These are phyloP conservation scores for Stenocarpella maydis DNA, from an alignment of 2,329 filamentous ascomycete genomes.

Conservation along the genomic window DNA sequence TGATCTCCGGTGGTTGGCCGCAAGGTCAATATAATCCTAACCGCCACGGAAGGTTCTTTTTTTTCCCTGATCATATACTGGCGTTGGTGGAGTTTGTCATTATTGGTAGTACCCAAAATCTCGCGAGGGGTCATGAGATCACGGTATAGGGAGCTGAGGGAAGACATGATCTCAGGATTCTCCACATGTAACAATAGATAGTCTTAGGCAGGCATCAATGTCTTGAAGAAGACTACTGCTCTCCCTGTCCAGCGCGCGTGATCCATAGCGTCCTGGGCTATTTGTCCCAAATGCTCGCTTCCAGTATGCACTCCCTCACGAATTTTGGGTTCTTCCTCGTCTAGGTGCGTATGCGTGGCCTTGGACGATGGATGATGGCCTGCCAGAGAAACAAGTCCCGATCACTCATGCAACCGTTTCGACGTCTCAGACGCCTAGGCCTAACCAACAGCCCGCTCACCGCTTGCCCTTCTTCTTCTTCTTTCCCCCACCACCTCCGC, in stretches of 20 bases:
- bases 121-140: slow-evolving; percentile 34
- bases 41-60: slow-evolving; percentile 1
- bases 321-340: no score
- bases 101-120: slow-evolving; percentile 33
- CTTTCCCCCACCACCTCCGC: slow-evolving; percentile 65
- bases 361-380: neutral
- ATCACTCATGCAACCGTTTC: neutral
- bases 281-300: no score
- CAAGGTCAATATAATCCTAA: slow-evolving; percentile 20
- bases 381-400: neutral
- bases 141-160: slow-evolving; percentile 27
- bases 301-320: neutral
- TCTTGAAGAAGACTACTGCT: slow-evolving; percentile 4
- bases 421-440: neutral
- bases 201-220: slow-evolving; percentile 33
- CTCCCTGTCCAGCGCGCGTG: neutral
- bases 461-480: slow-evolving; percentile 79
- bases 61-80: slow-evolving; percentile 31
- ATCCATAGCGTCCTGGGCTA: neutral
- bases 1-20: slow-evolving; percentile 16
- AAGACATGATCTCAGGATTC: slow-evolving; percentile 20
- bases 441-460: slow-evolving; percentile 48
- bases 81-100: slow-evolving; percentile 31
- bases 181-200: slow-evolving; percentile 34
- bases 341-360: neutral